phyloP scores from a whole-genome alignment of 2,329 filamentous ascomycete species.

The Verticillium nubilum region DNA sequence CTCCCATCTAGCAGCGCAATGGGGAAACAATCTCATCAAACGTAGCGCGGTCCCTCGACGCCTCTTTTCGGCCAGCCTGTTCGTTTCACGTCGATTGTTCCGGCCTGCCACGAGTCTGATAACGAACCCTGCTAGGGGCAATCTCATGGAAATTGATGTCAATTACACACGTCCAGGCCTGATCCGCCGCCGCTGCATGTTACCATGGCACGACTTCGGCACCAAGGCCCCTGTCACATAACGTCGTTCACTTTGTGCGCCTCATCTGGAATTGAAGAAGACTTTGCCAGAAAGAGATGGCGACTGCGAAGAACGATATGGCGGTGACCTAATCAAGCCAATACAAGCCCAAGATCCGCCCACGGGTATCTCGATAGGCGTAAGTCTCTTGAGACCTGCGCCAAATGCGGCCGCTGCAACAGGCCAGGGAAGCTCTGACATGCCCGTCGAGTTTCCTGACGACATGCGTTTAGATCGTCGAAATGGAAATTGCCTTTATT shows the following conservation, averaged over 20 bases:
- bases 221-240: not conserved
- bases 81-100: not conserved
- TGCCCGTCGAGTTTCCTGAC: not conserved
- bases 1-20: not conserved
- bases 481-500: not conserved
- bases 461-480: not conserved
- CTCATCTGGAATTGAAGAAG: not conserved
- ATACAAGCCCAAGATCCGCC: not conserved
- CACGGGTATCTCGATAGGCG: not conserved
- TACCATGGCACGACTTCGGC: not conserved
- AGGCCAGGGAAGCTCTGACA: not conserved
- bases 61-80: not conserved
- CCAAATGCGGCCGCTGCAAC: not conserved
- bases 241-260: not conserved
- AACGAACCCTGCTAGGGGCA: not conserved
- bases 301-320: not conserved
- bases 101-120: not conserved
- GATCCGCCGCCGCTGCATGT: not conserved
- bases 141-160: conserved; percentile 1
- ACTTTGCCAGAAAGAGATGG: not conserved
- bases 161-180: not conserved
- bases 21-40: not conserved
- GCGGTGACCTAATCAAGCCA: not conserved
- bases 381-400: not conserved
- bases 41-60: not conserved